These are phyloP conservation scores for Cystobasidium onofrii DNA, from an alignment of 768 basidiomycete genomes.

Conservation along the genomic window DNA sequence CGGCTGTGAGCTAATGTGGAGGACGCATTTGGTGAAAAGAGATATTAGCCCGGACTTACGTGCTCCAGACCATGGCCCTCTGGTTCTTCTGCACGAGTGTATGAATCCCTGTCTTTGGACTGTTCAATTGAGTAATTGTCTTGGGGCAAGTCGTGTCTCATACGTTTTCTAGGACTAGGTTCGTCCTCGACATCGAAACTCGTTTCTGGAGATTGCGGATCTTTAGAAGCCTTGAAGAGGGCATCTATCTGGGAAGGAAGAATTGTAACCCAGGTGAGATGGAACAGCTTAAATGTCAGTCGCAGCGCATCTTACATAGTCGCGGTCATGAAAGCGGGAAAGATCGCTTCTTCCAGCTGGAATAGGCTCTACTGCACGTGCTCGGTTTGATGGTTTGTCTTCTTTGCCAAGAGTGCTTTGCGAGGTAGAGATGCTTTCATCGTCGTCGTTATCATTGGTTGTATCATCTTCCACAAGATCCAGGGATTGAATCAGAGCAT, in stretches of 20 bases:
- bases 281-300: no score
- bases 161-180: background rate
- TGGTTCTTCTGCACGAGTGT: background rate
- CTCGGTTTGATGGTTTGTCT: background rate
- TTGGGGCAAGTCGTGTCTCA: background rate
- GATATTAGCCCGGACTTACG: background rate
- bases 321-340: slow-evolving; percentile 59
- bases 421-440: background rate
- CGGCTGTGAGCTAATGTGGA: no score
- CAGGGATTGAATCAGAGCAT: slow-evolving; percentile 35
- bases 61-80: slow-evolving; percentile 4
- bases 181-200: background rate
- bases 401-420: background rate
- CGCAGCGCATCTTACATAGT: slow-evolving; percentile 56
- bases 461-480: slow-evolving; percentile 17
- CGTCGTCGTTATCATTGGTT: background rate
- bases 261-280: no score
- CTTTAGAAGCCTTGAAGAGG: background rate
- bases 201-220: background rate
- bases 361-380: slow-evolving; percentile 51
- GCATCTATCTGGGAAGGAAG: background rate
- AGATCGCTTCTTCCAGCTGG: slow-evolving; percentile 58
- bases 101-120: no score
- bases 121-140: background rate
- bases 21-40: no score